These are phyloP conservation scores for Cylindrodendrum hubeiense DNA, from an alignment of 2,329 filamentous ascomycete genomes.

Conservation along the genomic window DNA sequence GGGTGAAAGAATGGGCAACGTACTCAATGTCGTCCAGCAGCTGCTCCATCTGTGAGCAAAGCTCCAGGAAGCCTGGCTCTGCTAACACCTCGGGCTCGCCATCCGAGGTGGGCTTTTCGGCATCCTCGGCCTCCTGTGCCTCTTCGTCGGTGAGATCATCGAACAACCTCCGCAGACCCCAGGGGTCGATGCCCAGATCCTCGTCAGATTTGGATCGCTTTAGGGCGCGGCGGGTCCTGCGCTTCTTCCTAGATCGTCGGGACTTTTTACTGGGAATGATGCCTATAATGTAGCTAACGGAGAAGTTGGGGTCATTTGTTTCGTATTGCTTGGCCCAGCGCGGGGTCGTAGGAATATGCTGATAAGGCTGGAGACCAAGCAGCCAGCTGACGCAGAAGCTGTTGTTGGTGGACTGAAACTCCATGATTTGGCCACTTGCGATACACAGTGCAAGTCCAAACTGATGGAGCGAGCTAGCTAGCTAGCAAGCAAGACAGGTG, in stretches of 20 bases:
- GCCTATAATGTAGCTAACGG: conserved; percentile 46
- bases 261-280: conserved; percentile 40
- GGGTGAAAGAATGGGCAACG: conserved; percentile 7
- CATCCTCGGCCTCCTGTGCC: conserved; percentile 28
- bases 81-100: conserved; percentile 38
- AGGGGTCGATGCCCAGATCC: conserved; percentile 30
- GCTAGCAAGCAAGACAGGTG: conserved; percentile 12
- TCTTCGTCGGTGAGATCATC: conserved; percentile 40
- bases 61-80: conserved; percentile 43
- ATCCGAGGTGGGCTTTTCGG: conserved; percentile 18
- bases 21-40: conserved; percentile 48
- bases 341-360: conserved; percentile 38
- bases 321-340: conserved; percentile 42
- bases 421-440: conserved; percentile 42
- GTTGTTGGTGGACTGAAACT: conserved; percentile 42
- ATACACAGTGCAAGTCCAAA: conserved; percentile 31
- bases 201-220: conserved; percentile 11
- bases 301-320: conserved; percentile 45
- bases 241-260: conserved; percentile 36
- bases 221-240: conserved; percentile 33
- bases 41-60: conserved; percentile 44
- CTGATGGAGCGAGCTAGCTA: conserved; percentile 27
- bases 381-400: conserved; percentile 47
- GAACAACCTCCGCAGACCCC: conserved; percentile 40
- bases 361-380: conserved; percentile 41